Conservation (phyloP, 2,329 filamentous ascomycete genomes). For the Ascosphaera apis region DNA sequence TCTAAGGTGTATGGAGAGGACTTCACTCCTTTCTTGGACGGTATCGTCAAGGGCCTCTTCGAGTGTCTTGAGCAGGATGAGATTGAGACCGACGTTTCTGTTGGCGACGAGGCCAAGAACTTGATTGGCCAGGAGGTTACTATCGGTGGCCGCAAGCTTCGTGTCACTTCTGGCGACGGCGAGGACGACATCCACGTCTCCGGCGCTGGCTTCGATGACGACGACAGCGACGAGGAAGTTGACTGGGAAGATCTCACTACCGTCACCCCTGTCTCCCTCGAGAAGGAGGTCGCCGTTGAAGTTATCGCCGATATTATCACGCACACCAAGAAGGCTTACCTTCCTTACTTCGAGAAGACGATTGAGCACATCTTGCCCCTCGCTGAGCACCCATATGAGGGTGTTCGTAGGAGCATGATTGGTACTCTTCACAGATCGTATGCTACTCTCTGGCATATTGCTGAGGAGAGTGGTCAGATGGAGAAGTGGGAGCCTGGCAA, state of each 20-base stretch:
- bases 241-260: slow-evolving; percentile 67
- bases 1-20: slow-evolving; percentile 74
- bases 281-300: slow-evolving; percentile 94
- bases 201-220: slow-evolving; percentile 36
- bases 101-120: slow-evolving; percentile 51
- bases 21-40: slow-evolving; percentile 24
- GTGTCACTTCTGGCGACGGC: slow-evolving; percentile 43
- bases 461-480: slow-evolving; percentile 54
- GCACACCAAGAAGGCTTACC: slow-evolving; percentile 55
- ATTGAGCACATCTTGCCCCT: slow-evolving; percentile 61
- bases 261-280: slow-evolving; percentile 70
- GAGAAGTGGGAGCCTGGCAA: slow-evolving; percentile 74
- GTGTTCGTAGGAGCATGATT: slow-evolving; percentile 76
- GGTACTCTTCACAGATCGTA: slow-evolving; percentile 86
- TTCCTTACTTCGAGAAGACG: slow-evolving; percentile 74
- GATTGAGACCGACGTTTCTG: slow-evolving; percentile 50
- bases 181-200: slow-evolving; percentile 31
- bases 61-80: slow-evolving; percentile 79
- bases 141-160: slow-evolving; percentile 65
- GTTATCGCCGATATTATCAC: slow-evolving; percentile 83
- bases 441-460: slow-evolving; percentile 69
- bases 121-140: slow-evolving; percentile 55
- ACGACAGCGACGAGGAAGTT: slow-evolving; percentile 55
- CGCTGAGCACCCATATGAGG: slow-evolving; percentile 74
- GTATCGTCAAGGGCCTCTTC: slow-evolving; percentile 36